Conservation (phyloP, 441 rosid species). For the Adansonia grandidieri region DNA sequence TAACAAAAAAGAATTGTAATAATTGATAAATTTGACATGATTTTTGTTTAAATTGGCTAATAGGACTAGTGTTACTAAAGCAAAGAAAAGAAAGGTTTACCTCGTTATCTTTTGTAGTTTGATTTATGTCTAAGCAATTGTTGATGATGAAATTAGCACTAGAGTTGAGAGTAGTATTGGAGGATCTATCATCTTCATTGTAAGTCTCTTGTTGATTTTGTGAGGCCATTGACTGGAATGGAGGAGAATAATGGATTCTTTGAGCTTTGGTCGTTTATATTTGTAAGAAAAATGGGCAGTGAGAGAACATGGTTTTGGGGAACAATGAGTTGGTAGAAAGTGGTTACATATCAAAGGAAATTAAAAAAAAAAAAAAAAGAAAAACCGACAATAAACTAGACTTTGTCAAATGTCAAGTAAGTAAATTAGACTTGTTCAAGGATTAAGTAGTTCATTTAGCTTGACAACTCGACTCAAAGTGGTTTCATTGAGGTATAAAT, state of each 20-base stretch:
- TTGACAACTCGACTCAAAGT: no score
- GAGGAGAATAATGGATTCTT: not conserved
- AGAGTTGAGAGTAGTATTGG: not conserved
- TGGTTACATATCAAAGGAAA: not conserved
- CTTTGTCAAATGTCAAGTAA: no score
- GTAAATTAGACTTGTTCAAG: no score
- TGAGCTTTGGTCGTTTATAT: not conserved
- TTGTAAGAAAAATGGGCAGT: not conserved
- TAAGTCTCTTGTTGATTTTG: conserved; percentile 9
- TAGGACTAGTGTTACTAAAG: no score
- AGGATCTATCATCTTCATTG: not conserved
- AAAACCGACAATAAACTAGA: no score
- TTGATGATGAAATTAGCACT: not conserved
- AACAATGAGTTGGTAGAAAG: not conserved
- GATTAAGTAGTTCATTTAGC: no score
- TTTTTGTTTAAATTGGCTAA: not conserved
- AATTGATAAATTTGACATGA: not conserved
- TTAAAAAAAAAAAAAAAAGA: no score
- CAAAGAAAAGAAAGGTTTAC: not conserved
- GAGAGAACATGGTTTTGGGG: not conserved
- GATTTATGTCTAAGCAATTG: not conserved
- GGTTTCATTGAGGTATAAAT: no score
- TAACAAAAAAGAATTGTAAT: not conserved
- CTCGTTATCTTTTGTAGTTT: not conserved
- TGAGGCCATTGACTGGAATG: conserved; percentile 17